phyloP scores from a whole-genome alignment of 2,329 filamentous ascomycete species.

The Scedosporium apiospermum region DNA sequence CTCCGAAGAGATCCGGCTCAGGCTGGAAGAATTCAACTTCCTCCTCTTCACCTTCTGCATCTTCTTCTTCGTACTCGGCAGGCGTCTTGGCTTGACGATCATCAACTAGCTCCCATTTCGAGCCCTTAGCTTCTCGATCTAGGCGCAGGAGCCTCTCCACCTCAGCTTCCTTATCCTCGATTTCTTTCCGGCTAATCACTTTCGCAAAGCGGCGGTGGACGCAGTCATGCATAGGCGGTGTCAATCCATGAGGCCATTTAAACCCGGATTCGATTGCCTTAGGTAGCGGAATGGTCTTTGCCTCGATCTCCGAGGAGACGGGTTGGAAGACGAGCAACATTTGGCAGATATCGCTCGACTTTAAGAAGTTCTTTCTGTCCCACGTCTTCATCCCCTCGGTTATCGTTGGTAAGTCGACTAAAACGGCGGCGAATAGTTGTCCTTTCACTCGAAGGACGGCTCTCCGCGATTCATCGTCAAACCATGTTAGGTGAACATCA shows the following conservation, averaged over 20 bases:
- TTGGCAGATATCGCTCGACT: constrained; percentile 79
- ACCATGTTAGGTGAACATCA: constrained; percentile 72
- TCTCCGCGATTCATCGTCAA: constrained; percentile 64
- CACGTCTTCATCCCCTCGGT: constrained; percentile 90
- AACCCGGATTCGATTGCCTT: constrained; percentile 58
- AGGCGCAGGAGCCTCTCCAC: constrained; percentile 65
- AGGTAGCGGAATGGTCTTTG: constrained; percentile 58
- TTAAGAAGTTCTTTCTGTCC: constrained; percentile 81
- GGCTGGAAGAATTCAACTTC: constrained; percentile 25
- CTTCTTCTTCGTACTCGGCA: constrained; percentile 28
- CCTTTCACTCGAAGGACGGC: constrained; percentile 62
- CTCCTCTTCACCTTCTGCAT: constrained; percentile 36
- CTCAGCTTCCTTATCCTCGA: constrained; percentile 73
- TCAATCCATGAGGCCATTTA: constrained; percentile 77
- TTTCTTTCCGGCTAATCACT: constrained; percentile 71
- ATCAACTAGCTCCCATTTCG: constrained; percentile 57
- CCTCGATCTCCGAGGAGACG: constrained; percentile 58
- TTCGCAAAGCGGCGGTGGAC: constrained; percentile 76
- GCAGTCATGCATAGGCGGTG: constrained; percentile 80
- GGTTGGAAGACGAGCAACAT: constrained; percentile 73
- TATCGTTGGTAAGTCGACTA: constrained; percentile 80
- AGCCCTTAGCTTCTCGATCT: constrained; percentile 52
- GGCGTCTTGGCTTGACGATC: constrained; percentile 25
- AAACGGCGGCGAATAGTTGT: constrained; percentile 62
- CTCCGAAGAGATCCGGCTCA: constrained; percentile 50